Conservation (phyloP, 2,329 filamentous ascomycete genomes). For the Botrytis deweyae region DNA sequence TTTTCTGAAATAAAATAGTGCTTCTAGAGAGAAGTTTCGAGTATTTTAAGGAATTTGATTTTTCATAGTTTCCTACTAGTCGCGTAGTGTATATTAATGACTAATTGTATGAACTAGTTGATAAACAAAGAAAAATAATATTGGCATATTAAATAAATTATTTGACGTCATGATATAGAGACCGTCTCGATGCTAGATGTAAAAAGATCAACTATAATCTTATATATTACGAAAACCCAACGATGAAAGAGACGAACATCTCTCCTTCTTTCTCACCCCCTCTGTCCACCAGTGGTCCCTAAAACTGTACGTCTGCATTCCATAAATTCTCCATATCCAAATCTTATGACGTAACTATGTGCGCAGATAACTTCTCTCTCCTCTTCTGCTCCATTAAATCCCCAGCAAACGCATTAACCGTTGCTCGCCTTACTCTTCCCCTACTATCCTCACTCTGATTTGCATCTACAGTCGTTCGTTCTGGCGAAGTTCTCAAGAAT, state of each 20-base stretch:
- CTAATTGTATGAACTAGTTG: not conserved
- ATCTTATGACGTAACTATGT: not conserved
- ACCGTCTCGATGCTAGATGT: not conserved
- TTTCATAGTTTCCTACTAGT: not conserved
- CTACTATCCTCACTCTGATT: not conserved
- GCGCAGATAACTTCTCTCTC: not conserved
- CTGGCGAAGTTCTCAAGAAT: conserved; percentile 31
- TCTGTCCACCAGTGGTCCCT: too few species aligned
- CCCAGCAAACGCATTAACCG: not conserved
- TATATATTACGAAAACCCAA: not conserved
- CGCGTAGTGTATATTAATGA: not conserved
- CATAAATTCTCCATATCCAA: not conserved
- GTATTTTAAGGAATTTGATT: not conserved
- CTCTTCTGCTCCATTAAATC: not conserved
- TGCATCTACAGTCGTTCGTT: not conserved
- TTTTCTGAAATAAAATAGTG: too few species aligned
- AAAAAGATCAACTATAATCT: not conserved
- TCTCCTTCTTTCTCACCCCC: not conserved
- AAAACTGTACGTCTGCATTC: too few species aligned
- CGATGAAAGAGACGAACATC: not conserved
- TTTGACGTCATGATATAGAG: not conserved
- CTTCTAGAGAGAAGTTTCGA: accelerated
- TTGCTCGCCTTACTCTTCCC: not conserved
- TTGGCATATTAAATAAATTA: not conserved
- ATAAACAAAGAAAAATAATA: too few species aligned